Conservation (phyloP, 177 flowering plant genomes). For the Vitis hybrid region DNA sequence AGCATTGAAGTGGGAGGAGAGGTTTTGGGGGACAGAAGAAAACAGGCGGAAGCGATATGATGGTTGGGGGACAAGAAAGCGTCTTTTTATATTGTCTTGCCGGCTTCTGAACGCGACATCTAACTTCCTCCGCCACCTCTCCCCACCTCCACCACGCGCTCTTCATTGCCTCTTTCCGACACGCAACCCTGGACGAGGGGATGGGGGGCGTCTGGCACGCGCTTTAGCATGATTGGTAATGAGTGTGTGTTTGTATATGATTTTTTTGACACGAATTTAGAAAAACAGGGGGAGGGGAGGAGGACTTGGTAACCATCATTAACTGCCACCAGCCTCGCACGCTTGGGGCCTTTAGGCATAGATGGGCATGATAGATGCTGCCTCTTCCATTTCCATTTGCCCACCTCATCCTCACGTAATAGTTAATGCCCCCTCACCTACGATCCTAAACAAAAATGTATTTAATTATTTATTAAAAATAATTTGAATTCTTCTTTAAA, state of each 20-base stretch:
- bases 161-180: not conserved
- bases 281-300: not conserved
- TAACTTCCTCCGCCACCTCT: constrained; percentile 18
- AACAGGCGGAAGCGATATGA: constrained; percentile 25
- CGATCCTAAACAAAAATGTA: too few species aligned
- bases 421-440: too few species aligned
- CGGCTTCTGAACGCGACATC: constrained; percentile 34
- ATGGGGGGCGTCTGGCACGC: constrained; percentile 9
- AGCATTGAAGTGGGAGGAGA: constrained; percentile 8
- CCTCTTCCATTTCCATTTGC: constrained; percentile 5
- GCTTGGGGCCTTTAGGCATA: constrained; percentile 10
- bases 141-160: constrained; percentile 13
- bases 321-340: constrained; percentile 14
- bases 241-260: not conserved
- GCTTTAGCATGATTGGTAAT: not conserved
- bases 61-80: constrained; percentile 45
- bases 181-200: not conserved
- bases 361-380: not conserved
- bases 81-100: constrained; percentile 38
- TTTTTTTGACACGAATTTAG: not conserved
- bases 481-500: too few species aligned
- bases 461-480: too few species aligned
- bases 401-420: constrained; percentile 2
- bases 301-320: constrained; percentile 12
- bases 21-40: constrained; percentile 35